phyloP scores from a whole-genome alignment of 805 yeast species.

The Candida maris region DNA sequence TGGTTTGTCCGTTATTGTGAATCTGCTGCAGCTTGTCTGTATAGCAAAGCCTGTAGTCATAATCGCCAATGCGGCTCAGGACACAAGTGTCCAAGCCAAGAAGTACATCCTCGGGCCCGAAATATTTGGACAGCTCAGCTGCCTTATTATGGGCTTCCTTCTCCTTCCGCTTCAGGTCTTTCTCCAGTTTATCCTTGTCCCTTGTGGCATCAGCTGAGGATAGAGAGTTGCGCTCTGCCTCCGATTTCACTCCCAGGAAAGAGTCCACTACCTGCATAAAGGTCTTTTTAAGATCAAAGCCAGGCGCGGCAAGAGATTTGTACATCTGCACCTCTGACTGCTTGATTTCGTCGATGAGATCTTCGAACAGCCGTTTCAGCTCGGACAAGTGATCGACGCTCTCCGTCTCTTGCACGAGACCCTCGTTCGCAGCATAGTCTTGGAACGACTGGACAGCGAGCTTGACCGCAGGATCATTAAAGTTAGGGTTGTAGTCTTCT shows the following conservation, averaged over 20 bases:
- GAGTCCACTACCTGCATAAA: slow-evolving; percentile 15
- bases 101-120: slow-evolving; percentile 64
- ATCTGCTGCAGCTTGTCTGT: slow-evolving; percentile 55
- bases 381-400: slow-evolving; percentile 1
- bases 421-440: slow-evolving; percentile 42
- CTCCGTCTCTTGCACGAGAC: slow-evolving; percentile 3
- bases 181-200: slow-evolving; percentile 7
- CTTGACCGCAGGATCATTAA: slow-evolving; percentile 86
- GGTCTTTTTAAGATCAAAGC: slow-evolving; percentile 2
- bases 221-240: not conserved
- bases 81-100: slow-evolving; percentile 51
- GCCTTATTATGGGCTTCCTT: slow-evolving; percentile 12
- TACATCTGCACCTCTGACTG: slow-evolving; percentile 3
- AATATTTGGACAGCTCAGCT: slow-evolving; percentile 24
- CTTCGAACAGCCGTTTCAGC: slow-evolving; percentile 4
- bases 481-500: slow-evolving; percentile 69
- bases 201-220: slow-evolving; percentile 8
- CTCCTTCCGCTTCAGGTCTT: slow-evolving; percentile 23
- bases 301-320: not conserved
- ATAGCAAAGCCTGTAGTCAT: slow-evolving; percentile 61
- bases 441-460: slow-evolving; percentile 56
- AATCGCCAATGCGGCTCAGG: slow-evolving; percentile 56
- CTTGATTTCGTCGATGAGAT: slow-evolving; percentile 7
- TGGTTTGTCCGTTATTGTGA: slow-evolving; percentile 40
- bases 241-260: slow-evolving; percentile 20